These are phyloP conservation scores for Purshia tridentata DNA, from an alignment of 306 rosid species.

Conservation along the genomic window DNA sequence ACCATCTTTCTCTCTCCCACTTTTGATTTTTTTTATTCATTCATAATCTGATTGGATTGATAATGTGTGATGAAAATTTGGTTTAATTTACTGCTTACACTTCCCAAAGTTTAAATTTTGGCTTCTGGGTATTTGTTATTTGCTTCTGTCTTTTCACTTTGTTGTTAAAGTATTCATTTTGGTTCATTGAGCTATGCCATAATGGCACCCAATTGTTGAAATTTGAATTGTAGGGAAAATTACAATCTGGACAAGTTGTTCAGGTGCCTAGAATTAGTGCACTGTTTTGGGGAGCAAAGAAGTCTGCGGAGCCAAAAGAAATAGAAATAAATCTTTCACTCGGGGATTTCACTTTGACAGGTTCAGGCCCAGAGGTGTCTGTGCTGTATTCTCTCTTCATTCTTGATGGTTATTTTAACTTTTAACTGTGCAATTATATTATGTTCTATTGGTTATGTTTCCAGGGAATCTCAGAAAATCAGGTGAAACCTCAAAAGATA, in stretches of 20 bases:
- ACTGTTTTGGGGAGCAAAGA: conserved; percentile 64
- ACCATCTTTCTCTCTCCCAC: not conserved
- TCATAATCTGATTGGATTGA: not conserved
- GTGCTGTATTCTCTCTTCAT: conserved; percentile 2
- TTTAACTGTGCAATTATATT: not conserved
- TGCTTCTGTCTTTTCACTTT: not conserved
- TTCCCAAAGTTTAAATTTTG: not conserved
- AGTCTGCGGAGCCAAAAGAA: conserved; percentile 36
- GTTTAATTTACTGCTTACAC: not conserved
- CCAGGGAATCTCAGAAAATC: conserved; percentile 30
- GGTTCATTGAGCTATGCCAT: not conserved
- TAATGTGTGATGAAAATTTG: too few relatives aligned
- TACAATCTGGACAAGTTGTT: conserved; percentile 25
- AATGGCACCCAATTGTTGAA: not conserved
- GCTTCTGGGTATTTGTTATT: not conserved
- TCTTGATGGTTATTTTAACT: not conserved
- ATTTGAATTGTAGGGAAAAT: conserved; percentile 30
- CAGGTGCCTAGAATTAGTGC: conserved; percentile 41
- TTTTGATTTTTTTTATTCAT: not conserved
- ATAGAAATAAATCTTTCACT: conserved; percentile 32
- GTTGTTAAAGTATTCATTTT: not conserved
- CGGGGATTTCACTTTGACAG: conserved; percentile 48
- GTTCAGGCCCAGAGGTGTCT: conserved; percentile 38
- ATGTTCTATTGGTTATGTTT: conserved; percentile 9
- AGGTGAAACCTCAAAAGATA: conserved; percentile 37